Conservation (phyloP, 2,329 filamentous ascomycete species). For the Paracamarosporium sp. region DNA sequence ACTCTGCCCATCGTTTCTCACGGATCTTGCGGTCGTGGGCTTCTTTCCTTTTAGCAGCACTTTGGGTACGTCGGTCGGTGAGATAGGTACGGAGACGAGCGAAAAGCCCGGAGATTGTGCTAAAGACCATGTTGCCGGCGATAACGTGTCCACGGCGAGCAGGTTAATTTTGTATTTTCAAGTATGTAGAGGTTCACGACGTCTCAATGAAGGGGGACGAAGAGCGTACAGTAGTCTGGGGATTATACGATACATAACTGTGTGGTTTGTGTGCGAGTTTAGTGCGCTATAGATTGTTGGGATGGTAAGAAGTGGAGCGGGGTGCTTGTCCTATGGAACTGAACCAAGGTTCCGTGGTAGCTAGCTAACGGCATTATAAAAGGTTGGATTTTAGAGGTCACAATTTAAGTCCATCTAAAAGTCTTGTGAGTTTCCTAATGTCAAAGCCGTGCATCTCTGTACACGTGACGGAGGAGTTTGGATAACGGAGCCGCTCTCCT, state of each 20-base stretch:
- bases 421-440: too few species aligned
- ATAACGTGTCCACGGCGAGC: too few species aligned
- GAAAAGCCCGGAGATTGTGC: neutral
- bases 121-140: neutral
- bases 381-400: neutral
- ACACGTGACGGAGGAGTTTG: too few species aligned
- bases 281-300: neutral
- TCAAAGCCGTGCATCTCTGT: too few species aligned
- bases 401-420: too few species aligned
- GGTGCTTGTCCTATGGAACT: neutral
- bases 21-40: neutral
- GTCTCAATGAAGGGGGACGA: too few species aligned
- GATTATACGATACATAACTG: too few species aligned
- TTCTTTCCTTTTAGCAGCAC: neutral
- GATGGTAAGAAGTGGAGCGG: neutral
- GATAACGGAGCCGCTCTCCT: too few species aligned
- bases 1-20: neutral
- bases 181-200: neutral
- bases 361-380: neutral
- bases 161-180: neutral
- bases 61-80: neutral
- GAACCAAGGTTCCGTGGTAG: neutral
- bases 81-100: neutral
- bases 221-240: too few species aligned
- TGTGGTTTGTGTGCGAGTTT: neutral